phyloP scores from a whole-genome alignment of 306 rosid species.

The Cucurbita maxima region DNA sequence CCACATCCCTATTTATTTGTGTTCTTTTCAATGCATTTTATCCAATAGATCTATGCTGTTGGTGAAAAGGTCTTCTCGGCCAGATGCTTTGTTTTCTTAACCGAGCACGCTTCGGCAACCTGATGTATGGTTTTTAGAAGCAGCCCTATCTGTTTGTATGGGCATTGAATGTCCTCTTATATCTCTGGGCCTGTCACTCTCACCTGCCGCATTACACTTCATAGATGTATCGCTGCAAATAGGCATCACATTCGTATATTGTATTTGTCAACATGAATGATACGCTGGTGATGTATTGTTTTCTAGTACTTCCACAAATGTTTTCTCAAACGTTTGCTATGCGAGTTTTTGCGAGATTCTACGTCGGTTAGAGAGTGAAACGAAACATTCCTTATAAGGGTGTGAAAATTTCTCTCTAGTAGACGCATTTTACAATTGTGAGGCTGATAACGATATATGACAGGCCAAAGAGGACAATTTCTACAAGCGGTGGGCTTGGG shows the following conservation, averaged over 20 bases:
- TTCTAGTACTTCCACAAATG: neutral
- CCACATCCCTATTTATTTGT: slow-evolving; percentile 2
- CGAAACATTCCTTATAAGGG: no score
- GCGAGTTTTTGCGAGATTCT: neutral
- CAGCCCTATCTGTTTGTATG: slow-evolving; percentile 1
- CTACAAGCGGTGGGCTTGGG: no score
- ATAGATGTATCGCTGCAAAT: slow-evolving; percentile 3
- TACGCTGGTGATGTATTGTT: neutral
- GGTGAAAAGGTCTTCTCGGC: neutral
- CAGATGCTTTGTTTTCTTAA: neutral
- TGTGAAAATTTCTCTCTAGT: no score
- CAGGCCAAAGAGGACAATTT: no score
- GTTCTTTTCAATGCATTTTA: slow-evolving; percentile 1
- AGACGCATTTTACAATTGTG: no score
- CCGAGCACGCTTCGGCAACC: neutral
- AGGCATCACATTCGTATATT: neutral
- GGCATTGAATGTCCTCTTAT: neutral
- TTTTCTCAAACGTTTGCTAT: neutral
- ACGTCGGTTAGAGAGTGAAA: no score
- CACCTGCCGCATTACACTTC: neutral
- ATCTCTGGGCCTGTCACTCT: neutral
- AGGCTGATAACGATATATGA: no score
- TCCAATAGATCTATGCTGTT: neutral
- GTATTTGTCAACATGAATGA: neutral
- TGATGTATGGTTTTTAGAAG: neutral